Conservation (phyloP, 139 green algal species). For the Tetraselmis chui region DNA sequence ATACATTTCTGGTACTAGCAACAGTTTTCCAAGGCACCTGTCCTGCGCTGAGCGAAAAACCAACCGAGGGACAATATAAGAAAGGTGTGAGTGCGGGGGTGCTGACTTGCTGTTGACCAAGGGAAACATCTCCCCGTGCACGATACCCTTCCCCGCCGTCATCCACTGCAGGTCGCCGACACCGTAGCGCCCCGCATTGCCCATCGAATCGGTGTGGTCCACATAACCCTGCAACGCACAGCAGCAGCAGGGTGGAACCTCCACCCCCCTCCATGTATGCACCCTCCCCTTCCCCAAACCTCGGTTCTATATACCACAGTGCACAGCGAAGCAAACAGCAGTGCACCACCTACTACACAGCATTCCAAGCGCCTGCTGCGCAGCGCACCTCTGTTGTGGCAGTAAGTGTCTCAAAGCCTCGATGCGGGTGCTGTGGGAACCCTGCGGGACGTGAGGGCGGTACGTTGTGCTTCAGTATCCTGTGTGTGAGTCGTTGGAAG, state of each 20-base stretch:
- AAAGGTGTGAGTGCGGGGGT: constrained; percentile 2
- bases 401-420: constrained; percentile 30
- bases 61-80: not conserved
- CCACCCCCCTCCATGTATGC: too few species aligned
- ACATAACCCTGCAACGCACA: not conserved
- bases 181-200: constrained; percentile 22
- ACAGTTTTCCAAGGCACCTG: too few species aligned
- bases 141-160: constrained; percentile 27
- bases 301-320: too few species aligned
- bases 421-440: constrained; percentile 20
- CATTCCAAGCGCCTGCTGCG: too few species aligned
- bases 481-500: too few species aligned
- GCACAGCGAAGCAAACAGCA: too few species aligned
- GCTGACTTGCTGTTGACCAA: constrained; percentile 4
- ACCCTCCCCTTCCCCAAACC: too few species aligned
- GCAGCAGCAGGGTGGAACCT: too few species aligned
- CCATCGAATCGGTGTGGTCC: constrained; percentile 27
- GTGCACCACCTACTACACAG: too few species aligned
- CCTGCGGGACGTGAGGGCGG: constrained; percentile 5
- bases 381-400: constrained; percentile 5
- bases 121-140: constrained; percentile 32
- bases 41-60: too few species aligned
- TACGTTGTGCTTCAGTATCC: too few species aligned
- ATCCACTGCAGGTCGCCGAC: constrained; percentile 33
- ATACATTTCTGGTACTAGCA: too few species aligned